Evolutionary conservation across 2,329 filamentous ascomycete genomes (phyloP), one percentile per base, ranked within the genome.

Genomic region (Talaromyces sp.): DNA sequence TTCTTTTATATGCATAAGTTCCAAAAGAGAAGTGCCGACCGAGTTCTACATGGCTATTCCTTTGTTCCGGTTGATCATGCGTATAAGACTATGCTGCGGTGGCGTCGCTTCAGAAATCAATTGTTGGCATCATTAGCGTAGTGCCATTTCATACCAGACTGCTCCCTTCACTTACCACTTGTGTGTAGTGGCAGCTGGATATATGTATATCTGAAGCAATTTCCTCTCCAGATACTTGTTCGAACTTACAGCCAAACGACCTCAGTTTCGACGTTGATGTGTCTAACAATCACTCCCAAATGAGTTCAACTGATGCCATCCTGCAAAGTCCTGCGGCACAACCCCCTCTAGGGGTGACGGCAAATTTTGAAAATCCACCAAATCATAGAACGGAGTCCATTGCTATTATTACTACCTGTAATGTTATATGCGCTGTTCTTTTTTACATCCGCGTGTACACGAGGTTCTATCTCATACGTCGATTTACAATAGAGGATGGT

Each of bases 401-500:
- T 28, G 44, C 44, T 48, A 7, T 48, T 1, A 6, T 48, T 8
- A 48, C 44, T 16, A 21, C 12, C 44, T 48, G 44, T 21, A 48
- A 48, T 23, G 9, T 35, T n/a, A 12, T 55, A n/a, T 55, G 50
- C 12, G 25, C 58, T 25, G 25, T 60, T 23, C 39, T 35, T 11
- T 60, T 50, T 42, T 39, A 39, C 12, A 28, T 60, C 8, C 46
- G 58, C 23, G 2, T 40, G 3, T 42, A 54, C 23, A 54, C 58
- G 31, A 42, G 58, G 18, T 12, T 54, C 12, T 39, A 52, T 21
- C 11, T 54, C 46, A 9, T 60, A 21, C 42, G 31, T 23, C 58
- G 46, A 5, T n/a, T 50, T 18, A 52, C 33, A 6, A 33, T 60
- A 35, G 18, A 60, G 25, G 58, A 60, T n/a, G 28, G 58, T 60